These are phyloP conservation scores for Phytophthora palmivora DNA, from an alignment of 352 stramenopile species.

Conservation along the genomic window DNA sequence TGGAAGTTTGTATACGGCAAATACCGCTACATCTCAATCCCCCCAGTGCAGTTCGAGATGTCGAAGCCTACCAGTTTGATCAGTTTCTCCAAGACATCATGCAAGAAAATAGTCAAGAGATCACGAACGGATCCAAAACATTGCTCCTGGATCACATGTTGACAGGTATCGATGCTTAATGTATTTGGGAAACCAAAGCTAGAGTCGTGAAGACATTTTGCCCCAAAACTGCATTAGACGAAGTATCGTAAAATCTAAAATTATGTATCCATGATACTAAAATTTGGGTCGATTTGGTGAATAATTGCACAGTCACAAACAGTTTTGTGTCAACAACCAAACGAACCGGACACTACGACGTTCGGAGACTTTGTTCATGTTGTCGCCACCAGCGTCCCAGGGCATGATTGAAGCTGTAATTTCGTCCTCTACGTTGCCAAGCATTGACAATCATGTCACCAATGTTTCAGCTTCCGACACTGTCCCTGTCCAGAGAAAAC, in stretches of 20 bases:
- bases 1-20: slow-evolving; percentile 14
- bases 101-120: slow-evolving; percentile 17
- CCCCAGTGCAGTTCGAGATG: neutral
- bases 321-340: too few relatives aligned
- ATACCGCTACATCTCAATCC: neutral
- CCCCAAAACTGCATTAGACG: too few relatives aligned
- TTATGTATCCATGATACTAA: neutral
- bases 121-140: slow-evolving; percentile 8
- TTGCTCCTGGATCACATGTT: slow-evolving; percentile 13
- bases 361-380: slow-evolving; percentile 7
- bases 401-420: slow-evolving; percentile 3
- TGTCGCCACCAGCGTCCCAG: neutral
- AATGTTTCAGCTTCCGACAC: slow-evolving; percentile 8
- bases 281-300: neutral
- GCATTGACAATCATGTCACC: neutral
- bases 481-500: slow-evolving; percentile 5
- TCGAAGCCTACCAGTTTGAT: neutral
- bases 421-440: neutral
- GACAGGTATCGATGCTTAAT: neutral
- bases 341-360: neutral
- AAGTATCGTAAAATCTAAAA: too few relatives aligned
- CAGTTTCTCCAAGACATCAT: slow-evolving; percentile 8
- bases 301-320: neutral
- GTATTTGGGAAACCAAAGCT: too few relatives aligned
- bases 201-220: too few relatives aligned